Evolutionary conservation across 116 monocot genomes (phyloP).

Genomic region (Papilionanthe hybrid): DNA sequence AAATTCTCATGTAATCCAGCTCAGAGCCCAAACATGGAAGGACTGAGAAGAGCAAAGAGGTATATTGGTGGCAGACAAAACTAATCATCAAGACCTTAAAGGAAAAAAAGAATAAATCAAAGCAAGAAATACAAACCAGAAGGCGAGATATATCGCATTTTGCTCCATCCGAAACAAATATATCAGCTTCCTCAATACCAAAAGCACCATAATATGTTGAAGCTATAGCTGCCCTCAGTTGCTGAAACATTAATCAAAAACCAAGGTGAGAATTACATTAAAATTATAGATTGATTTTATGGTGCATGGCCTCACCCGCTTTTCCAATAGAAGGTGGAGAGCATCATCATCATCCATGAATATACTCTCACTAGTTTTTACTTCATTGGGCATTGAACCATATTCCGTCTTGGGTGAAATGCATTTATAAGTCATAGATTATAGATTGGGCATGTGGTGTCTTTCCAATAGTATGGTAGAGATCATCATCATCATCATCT

Average conservation of each 20-base stretch:
- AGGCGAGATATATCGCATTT: constrained; percentile 96
- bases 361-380: too few species aligned
- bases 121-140: constrained; percentile 47
- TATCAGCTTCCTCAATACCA: constrained; percentile 78
- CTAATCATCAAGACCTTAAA: background rate
- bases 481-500: too few species aligned
- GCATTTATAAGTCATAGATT: too few species aligned
- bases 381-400: too few species aligned
- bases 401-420: too few species aligned
- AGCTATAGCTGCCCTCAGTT: constrained; percentile 67
- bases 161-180: constrained; percentile 95
- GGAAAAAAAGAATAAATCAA: constrained; percentile 1
- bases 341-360: too few species aligned
- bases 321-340: too few species aligned
- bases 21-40: background rate
- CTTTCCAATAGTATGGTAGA: too few species aligned
- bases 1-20: background rate
- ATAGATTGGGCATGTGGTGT: too few species aligned
- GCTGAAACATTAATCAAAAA: constrained; percentile 29
- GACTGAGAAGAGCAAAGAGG: background rate
- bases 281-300: too few species aligned
- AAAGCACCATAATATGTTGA: constrained; percentile 75
- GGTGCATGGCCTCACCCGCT: too few species aligned
- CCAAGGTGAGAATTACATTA: background rate
- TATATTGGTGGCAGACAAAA: too few species aligned